Conservation (phyloP, 2,329 filamentous ascomycete species). For the Huntiella omanensis region DNA sequence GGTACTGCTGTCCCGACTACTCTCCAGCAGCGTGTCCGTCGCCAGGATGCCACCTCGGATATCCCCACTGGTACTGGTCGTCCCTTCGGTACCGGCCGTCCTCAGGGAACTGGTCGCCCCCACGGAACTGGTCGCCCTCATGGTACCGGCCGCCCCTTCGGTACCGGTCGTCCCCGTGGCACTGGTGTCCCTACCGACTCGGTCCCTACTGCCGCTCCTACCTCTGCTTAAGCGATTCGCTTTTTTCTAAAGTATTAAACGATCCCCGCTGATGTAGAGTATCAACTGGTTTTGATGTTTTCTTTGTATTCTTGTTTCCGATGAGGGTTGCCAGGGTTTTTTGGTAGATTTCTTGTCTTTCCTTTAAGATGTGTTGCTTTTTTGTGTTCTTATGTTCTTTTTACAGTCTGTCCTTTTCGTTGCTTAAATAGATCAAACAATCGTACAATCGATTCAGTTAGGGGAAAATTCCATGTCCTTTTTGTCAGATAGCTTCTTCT, state of each 20-base stretch:
- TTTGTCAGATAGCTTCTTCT: neutral
- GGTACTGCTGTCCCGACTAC: neutral
- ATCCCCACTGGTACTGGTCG: constrained; percentile 1
- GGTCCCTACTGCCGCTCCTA: neutral
- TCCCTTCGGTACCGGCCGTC: neutral
- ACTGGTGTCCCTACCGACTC: neutral
- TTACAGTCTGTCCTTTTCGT: neutral
- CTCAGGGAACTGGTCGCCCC: neutral
- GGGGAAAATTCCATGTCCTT: neutral
- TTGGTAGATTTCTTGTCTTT: neutral
- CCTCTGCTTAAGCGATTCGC: constrained; percentile 3
- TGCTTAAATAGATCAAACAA: constrained; percentile 1
- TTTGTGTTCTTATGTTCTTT: constrained; percentile 3
- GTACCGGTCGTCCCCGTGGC: neutral
- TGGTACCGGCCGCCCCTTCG: constrained; percentile 3
- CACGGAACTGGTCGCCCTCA: constrained; percentile 1
- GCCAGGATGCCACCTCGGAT: neutral
- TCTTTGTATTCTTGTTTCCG: constrained; percentile 5
- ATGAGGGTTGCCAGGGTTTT: neutral
- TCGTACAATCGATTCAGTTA: constrained; percentile 1
- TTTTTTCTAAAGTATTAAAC: neutral
- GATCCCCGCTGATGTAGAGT: neutral
- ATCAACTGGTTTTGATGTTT: constrained; percentile 1
- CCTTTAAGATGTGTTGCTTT: constrained; percentile 1
- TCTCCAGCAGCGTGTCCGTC: neutral